Percentiles rank a stretch among this genome's conserved stretches.
Conservation (phyloP, 192 early-diverging fungal species). For the Entomortierella beljakovae region DNA sequence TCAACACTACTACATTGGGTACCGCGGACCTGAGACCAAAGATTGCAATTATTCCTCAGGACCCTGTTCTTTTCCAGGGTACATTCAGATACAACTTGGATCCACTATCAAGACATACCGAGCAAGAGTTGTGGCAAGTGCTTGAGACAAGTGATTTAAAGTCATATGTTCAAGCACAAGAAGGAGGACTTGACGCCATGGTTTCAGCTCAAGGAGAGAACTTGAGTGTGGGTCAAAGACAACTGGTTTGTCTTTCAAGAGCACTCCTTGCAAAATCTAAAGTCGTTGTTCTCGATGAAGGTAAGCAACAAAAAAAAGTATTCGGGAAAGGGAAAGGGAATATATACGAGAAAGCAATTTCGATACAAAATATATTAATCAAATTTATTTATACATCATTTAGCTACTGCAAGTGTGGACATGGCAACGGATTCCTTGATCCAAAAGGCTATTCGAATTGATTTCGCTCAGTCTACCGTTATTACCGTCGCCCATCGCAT, state of each 20-base stretch:
- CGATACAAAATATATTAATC: conserved; percentile 22
- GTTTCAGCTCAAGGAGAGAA: conserved; percentile 86
- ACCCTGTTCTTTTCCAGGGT: conserved; percentile 64
- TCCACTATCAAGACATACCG: conserved; percentile 60
- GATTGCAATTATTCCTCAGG: conserved; percentile 91
- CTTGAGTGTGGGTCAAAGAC: conserved; percentile 87
- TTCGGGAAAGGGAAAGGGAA: background rate
- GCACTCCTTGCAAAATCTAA: conserved; percentile 77
- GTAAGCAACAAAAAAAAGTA: conserved; percentile 35
- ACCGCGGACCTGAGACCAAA: conserved; percentile 79
- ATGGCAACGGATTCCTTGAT: conserved; percentile 84
- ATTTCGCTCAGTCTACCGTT: conserved; percentile 72
- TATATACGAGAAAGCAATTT: background rate
- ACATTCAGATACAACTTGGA: conserved; percentile 70
- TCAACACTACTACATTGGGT: conserved; percentile 78
- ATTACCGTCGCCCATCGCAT: conserved; percentile 83
- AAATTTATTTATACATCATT: conserved; percentile 53
- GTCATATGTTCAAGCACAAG: conserved; percentile 69
- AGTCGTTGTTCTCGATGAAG: conserved; percentile 88
- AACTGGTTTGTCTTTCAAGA: conserved; percentile 72
- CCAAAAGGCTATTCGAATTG: conserved; percentile 75
- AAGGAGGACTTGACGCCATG: conserved; percentile 74
- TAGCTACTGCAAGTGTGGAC: conserved; percentile 87
- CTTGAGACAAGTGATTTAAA: conserved; percentile 77
- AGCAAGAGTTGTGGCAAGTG: conserved; percentile 76